phyloP scores from a whole-genome alignment of 768 basidiomycete genomes.

The Suillus tomentosus region DNA sequence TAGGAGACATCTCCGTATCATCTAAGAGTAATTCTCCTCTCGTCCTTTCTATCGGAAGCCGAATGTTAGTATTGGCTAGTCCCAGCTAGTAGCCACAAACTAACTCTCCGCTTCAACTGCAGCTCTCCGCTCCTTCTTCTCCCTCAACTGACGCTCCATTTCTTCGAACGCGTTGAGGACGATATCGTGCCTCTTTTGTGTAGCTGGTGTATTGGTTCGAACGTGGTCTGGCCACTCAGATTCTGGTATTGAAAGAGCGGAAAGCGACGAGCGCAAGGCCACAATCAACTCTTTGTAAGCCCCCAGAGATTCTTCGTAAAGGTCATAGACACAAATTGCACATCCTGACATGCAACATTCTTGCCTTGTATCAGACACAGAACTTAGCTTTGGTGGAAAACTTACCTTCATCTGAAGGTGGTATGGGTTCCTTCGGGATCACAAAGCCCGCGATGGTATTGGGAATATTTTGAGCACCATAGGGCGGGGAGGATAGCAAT shows the following conservation, averaged over 20 bases:
- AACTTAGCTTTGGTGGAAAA: background rate
- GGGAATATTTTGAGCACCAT: background rate
- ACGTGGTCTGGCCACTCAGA: conserved; percentile 67
- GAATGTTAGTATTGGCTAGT: conserved; percentile 18
- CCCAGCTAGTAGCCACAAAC: conserved; percentile 32
- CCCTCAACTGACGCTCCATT: conserved; percentile 58
- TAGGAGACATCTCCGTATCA: conserved; percentile 18
- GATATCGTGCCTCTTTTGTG: conserved; percentile 31
- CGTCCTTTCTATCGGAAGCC: conserved; percentile 18
- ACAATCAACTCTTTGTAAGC: conserved; percentile 60
- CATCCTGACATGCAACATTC: conserved; percentile 97
- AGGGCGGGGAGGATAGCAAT: background rate
- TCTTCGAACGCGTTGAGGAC: conserved; percentile 71
- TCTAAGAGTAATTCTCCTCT: conserved; percentile 21
- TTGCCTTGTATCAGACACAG: conserved; percentile 29
- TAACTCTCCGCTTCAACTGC: conserved; percentile 38
- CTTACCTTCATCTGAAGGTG: conserved; percentile 70
- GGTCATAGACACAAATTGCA: conserved; percentile 87
- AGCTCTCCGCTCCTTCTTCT: conserved; percentile 41
- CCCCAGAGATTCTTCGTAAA: conserved; percentile 75
- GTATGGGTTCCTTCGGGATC: conserved; percentile 62
- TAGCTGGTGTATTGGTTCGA: conserved; percentile 22
- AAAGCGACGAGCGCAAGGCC: conserved; percentile 52
- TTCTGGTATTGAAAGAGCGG: conserved; percentile 49
- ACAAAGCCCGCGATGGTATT: conserved; percentile 28